These are phyloP conservation scores for Periconia sp. DNA, from an alignment of 2,329 filamentous ascomycete genomes.

Conservation along the genomic window DNA sequence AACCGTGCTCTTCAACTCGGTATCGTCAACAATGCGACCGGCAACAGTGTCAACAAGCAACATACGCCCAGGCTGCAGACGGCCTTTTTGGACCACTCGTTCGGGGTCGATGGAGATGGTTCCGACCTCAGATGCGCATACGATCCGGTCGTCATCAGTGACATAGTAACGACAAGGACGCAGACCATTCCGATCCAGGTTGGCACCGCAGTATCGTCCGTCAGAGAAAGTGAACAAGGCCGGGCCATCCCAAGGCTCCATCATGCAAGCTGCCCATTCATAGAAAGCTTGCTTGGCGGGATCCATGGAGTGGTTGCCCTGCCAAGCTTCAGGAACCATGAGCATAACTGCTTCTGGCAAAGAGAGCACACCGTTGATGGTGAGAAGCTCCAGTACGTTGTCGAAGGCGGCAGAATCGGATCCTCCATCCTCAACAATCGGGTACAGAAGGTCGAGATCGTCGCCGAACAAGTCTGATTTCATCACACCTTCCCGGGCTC, in stretches of 20 bases:
- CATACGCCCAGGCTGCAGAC: constrained; percentile 94
- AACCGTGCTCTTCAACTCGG: constrained; percentile 86
- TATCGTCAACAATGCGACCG: constrained; percentile 91
- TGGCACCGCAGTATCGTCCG: constrained; percentile 94
- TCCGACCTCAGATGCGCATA: constrained; percentile 95
- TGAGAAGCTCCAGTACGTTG: constrained; percentile 90
- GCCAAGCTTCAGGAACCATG: constrained; percentile 98
- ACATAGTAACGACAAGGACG: constrained; percentile 96
- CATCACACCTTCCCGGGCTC: constrained; percentile 91
- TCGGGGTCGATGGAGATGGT: constrained; percentile 91
- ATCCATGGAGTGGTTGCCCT: constrained; percentile 89
- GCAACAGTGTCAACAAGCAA: constrained; percentile 88
- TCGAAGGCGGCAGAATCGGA: constrained; percentile 97
- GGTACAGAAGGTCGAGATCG: constrained; percentile 86
- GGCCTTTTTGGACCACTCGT: constrained; percentile 86
- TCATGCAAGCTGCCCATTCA: constrained; percentile 97
- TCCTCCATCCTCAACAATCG: constrained; percentile 93
- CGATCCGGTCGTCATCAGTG: constrained; percentile 93
- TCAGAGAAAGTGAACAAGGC: constrained; percentile 97
- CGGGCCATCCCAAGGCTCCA: constrained; percentile 98
- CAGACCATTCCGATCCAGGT: constrained; percentile 92
- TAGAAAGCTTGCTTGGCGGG: constrained; percentile 96
- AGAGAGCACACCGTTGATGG: constrained; percentile 93
- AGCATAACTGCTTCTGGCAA: constrained; percentile 96
- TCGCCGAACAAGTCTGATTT: constrained; percentile 90